A percentile compares a stretch with the other conserved stretches of the same genome.
Evolutionary conservation across 257 asterid species (phyloP).

Genomic region (Solanum habrochaites): DNA sequence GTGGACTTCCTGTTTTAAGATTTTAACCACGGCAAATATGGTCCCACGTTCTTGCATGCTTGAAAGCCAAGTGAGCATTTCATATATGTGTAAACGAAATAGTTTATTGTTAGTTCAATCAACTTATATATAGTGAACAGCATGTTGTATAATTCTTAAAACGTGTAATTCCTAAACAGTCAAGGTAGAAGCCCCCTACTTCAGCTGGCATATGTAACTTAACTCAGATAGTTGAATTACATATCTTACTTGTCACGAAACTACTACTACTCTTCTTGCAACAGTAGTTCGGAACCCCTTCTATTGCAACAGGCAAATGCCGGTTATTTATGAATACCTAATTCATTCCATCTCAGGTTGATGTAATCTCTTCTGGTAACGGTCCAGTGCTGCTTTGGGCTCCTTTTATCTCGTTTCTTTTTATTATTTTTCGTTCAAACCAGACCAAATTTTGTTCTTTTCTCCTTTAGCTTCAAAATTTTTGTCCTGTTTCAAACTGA

Average conservation of each 20-base stretch:
- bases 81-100: neutral
- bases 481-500: slow-evolving; percentile 6
- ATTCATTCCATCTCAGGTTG: neutral
- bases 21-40: neutral
- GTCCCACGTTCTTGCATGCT: neutral
- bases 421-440: neutral
- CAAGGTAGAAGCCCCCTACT: neutral
- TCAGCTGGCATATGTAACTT: neutral
- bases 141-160: neutral
- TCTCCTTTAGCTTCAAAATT: neutral
- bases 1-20: neutral
- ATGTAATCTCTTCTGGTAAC: neutral
- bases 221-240: neutral
- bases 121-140: neutral
- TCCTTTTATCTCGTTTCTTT: neutral
- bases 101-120: neutral
- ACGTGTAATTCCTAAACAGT: neutral
- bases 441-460: neutral
- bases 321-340: neutral
- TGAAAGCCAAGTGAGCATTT: neutral
- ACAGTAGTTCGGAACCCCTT: neutral
- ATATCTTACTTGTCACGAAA: neutral
- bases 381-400: neutral
- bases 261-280: neutral
- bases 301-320: neutral